Percentiles rank a stretch among this genome's conserved stretches.
Conservation (phyloP, 768 basidiomycete species). For the Phlegmacium glaucopus region DNA sequence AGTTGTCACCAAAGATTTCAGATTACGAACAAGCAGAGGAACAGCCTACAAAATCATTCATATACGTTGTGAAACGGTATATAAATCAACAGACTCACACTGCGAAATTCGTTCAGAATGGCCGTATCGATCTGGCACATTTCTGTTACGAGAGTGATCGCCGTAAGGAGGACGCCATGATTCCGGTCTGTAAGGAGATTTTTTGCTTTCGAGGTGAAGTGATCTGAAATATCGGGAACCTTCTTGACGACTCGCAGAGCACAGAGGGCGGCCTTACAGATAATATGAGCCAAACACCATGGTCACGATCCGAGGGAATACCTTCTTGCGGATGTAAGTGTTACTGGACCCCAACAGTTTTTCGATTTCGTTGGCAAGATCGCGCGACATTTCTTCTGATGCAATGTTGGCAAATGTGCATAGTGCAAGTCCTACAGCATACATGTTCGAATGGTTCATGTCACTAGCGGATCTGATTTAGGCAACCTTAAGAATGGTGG, state of each 20-base stretch:
- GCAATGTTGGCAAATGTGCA: slow-evolving; percentile 99
- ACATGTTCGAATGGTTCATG: slow-evolving; percentile 99
- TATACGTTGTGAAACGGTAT: background rate
- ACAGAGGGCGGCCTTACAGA: slow-evolving; percentile 82
- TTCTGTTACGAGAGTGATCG: slow-evolving; percentile 92
- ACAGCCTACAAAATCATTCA: slow-evolving; percentile 59
- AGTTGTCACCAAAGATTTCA: slow-evolving; percentile 92
- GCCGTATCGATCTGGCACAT: slow-evolving; percentile 81
- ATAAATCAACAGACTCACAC: slow-evolving; percentile 45
- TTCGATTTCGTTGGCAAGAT: slow-evolving; percentile 96
- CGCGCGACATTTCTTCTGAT: slow-evolving; percentile 99
- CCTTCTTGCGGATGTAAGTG: slow-evolving; percentile 99
- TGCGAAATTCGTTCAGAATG: slow-evolving; percentile 83
- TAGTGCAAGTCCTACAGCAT: slow-evolving; percentile 93
- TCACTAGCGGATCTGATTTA: slow-evolving; percentile 56
- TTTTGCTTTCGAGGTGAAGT: slow-evolving; percentile 86
- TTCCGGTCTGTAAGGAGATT: slow-evolving; percentile 92
- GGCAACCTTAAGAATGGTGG: slow-evolving; percentile 4
- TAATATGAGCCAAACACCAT: slow-evolving; percentile 5
- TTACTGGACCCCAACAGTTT: slow-evolving; percentile 96
- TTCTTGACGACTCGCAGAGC: slow-evolving; percentile 92
- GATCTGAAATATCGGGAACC: slow-evolving; percentile 93
- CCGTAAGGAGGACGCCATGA: slow-evolving; percentile 92
- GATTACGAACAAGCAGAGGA: slow-evolving; percentile 87
- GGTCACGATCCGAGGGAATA: slow-evolving; percentile 26